Evolutionary conservation across 164 flowering plant species (phyloP), one percentile per base, ranked within the genome.

Genomic region (Magnolia sinica): DNA sequence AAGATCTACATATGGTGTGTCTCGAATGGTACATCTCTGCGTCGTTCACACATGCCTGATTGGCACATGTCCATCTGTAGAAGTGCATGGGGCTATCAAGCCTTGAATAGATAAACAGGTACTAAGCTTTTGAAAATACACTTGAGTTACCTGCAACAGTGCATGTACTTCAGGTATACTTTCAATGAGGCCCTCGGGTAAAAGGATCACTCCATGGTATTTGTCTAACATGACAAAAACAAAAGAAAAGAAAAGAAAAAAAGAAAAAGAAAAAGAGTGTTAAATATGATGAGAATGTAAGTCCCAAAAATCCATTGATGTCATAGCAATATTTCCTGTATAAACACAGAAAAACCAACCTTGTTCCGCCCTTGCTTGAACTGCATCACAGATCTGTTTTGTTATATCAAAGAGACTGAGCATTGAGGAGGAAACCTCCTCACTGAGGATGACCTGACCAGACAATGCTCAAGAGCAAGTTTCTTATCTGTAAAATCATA

Each of bases 381-480:
- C 79, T 67, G 82, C 82, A 67, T 80, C 82, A 59, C 82, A 80
- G 11, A 80, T 80, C 49, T 76, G 73, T 61, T 76, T 67, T 49
- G 82, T 80, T 50, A 80, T 27, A 64, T 80, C 82, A 50, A 76
- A 80, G 18, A 80, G 79, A 10, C 79, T 80, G 58, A 76, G 82
- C 64, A 72, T 80, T 61, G 82, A 80, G 50, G 79, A 68, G 24
- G 82, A 72, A 52, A 76, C 70, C 70, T 80, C 82, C 73, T 80
- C 82, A 45, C 79, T 22, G 45, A 80, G 79, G 64, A 80, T 76
- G 55, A 76, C 79, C 82, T 80, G 61, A 70, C 50, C 10, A 50
- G 5, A 72, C 65, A 19, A 70, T 13, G 27, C 68, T 22, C 4
- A n/a, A 5, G 27, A 64, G 23, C 27, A 20, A 18, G 68, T 22